Percentiles rank a stretch among this genome's conserved stretches.
phyloP scores from a whole-genome alignment of 2,329 filamentous ascomycete species.

The Colletotrichum viniferum region DNA sequence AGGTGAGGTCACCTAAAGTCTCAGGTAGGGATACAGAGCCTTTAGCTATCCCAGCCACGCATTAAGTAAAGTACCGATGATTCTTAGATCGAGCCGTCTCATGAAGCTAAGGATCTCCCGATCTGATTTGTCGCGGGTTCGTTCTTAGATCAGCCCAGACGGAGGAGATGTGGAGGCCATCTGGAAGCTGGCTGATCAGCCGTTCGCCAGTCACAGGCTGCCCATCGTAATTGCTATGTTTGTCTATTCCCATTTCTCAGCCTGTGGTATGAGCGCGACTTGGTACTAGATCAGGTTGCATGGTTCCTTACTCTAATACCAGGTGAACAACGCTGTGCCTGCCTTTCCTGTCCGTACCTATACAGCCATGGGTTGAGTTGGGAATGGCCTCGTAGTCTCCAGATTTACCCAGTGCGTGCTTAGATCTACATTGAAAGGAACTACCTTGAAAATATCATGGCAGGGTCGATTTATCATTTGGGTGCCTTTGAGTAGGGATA shows the following conservation, averaged over 20 bases:
- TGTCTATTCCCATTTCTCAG: neutral
- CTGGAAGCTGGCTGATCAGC: neutral
- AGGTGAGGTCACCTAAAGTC: neutral
- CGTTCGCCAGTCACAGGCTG: neutral
- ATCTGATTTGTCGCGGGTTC: neutral
- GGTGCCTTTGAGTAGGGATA: neutral
- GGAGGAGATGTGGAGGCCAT: neutral
- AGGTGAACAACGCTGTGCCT: neutral
- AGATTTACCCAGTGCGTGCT: accelerated
- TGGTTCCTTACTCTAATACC: neutral
- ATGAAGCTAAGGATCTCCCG: neutral
- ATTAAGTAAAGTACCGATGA: accelerated
- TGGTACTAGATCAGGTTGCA: neutral
- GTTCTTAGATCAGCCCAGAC: accelerated
- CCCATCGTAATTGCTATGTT: neutral
- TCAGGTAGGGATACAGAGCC: accelerated
- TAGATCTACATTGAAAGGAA: neutral
- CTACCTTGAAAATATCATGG: neutral
- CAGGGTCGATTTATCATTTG: accelerated
- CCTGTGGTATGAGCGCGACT: neutral
- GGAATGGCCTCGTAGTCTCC: neutral
- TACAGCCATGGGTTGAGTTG: neutral
- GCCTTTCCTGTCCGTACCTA: neutral
- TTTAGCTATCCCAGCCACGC: accelerated
- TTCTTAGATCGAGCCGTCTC: accelerated